phyloP scores from a whole-genome alignment of 2,329 filamentous ascomycete species.

The Cytospora piceicola region DNA sequence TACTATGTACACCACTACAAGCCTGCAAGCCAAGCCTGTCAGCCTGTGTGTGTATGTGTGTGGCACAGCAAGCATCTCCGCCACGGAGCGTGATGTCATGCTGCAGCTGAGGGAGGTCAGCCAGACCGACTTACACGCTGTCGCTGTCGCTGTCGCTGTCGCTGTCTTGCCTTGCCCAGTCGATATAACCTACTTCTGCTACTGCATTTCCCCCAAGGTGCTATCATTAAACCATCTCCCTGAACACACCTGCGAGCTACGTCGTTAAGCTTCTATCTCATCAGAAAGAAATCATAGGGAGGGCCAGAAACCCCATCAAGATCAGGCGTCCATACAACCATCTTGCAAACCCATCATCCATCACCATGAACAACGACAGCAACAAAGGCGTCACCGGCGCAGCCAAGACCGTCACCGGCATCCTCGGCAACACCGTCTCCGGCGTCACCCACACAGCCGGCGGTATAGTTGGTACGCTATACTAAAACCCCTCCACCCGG shows the following conservation, averaged over 20 bases:
- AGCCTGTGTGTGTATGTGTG: background rate
- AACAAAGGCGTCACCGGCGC: conserved; percentile 36
- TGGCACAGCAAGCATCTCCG: background rate
- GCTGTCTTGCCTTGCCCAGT: background rate
- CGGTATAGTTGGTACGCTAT: conserved; percentile 36
- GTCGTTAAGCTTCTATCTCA: no score
- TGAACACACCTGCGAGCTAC: background rate
- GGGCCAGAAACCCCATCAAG: background rate
- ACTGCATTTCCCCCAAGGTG: no score
- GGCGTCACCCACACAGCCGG: conserved; percentile 41
- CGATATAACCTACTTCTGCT: background rate
- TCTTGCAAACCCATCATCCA: background rate
- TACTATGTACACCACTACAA: no score
- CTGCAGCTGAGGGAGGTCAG: background rate
- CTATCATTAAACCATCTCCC: no score
- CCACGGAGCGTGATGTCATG: background rate
- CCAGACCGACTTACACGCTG: background rate
- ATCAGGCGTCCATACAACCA: background rate
- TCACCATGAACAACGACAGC: conserved; percentile 34
- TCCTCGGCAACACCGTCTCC: conserved; percentile 39
- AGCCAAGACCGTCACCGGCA: conserved; percentile 37
- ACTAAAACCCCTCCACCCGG: background rate
- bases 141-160: no score
- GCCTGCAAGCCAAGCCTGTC: no score
- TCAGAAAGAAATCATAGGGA: background rate